phyloP scores from a whole-genome alignment of 2,329 filamentous ascomycete species.

The Mycosphaerelloides madeirae region DNA sequence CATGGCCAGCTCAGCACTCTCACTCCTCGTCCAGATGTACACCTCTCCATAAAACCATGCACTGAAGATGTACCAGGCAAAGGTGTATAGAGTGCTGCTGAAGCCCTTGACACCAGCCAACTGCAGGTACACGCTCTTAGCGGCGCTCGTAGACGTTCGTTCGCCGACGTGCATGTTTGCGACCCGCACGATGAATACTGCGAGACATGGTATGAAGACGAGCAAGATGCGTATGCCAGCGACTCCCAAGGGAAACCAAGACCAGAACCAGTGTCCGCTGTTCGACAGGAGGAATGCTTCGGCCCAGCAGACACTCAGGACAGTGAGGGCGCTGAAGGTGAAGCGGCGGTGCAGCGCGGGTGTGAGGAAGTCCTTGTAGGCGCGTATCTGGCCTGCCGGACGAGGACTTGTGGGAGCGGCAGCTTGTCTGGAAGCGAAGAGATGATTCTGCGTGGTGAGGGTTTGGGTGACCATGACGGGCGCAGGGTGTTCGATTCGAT shows the following conservation, averaged over 20 bases:
- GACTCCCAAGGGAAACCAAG: constrained; percentile 76
- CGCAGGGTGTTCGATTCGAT: too few relatives aligned
- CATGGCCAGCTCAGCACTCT: constrained; percentile 61
- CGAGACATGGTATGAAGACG: constrained; percentile 70
- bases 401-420: not conserved
- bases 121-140: constrained; percentile 59
- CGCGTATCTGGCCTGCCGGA: not conserved
- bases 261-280: constrained; percentile 59
- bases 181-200: constrained; percentile 80
- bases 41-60: constrained; percentile 75
- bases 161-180: constrained; percentile 38
- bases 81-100: constrained; percentile 41
- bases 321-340: constrained; percentile 66
- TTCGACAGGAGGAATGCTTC: constrained; percentile 68
- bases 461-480: constrained; percentile 12
- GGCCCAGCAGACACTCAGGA: constrained; percentile 67
- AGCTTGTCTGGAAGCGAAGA: constrained; percentile 33
- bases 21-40: constrained; percentile 66
- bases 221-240: constrained; percentile 69
- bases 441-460: constrained; percentile 38
- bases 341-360: constrained; percentile 84
- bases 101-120: constrained; percentile 29
- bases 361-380: constrained; percentile 87
- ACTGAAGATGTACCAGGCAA: constrained; percentile 72
- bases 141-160: constrained; percentile 63